These are phyloP conservation scores for Cucurbita maxima DNA, from an alignment of 306 rosid species.

Conservation along the genomic window DNA sequence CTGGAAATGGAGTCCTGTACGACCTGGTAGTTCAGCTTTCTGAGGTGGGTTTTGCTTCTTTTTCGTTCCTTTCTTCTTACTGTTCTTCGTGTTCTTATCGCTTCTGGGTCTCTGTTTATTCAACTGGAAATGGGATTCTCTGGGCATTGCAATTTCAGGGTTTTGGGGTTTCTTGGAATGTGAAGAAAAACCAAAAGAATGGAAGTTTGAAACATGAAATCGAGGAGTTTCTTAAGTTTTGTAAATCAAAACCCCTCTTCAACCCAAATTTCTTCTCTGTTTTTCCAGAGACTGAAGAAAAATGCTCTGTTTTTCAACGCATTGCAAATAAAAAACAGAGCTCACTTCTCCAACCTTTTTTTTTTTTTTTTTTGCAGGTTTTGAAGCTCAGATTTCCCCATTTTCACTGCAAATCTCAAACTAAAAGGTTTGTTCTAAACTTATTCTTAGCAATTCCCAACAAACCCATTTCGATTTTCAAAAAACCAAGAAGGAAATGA, in stretches of 20 bases:
- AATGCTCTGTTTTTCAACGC: neutral
- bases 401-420: neutral
- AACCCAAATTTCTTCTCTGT: neutral
- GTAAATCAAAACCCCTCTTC: neutral
- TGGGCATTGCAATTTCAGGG: too few relatives aligned
- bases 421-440: conserved; percentile 1
- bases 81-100: neutral
- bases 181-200: neutral
- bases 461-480: neutral
- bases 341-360: neutral
- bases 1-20: neutral
- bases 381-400: conserved; percentile 4
- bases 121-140: neutral
- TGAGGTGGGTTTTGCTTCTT: neutral
- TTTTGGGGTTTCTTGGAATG: neutral
- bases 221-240: neutral
- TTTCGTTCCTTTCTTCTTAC: neutral
- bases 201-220: neutral
- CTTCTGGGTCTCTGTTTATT: neutral
- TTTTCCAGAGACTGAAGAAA: neutral
- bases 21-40: neutral
- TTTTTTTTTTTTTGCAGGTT: conserved; percentile 1
- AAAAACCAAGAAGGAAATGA: neutral
- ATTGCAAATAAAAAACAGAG: neutral
- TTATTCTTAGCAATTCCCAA: neutral